Conservation (phyloP, 805 yeast species). For the Wickerhamomyces hampshirensis region DNA sequence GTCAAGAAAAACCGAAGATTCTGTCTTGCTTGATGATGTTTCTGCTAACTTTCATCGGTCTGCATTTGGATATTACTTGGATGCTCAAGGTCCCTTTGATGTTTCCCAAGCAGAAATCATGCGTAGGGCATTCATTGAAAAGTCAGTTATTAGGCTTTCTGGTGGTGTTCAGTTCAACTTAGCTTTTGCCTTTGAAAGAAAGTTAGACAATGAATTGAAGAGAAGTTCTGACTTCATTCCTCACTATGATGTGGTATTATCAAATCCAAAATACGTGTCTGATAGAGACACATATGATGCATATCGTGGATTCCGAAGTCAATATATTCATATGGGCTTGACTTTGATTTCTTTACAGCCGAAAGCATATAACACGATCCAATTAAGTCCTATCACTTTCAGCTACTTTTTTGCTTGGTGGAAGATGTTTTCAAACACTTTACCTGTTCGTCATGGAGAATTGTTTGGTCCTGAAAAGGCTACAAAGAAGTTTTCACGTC, state of each 20-base stretch:
- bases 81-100: conserved; percentile 19
- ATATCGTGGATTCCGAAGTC: conserved; percentile 72
- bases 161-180: conserved; percentile 59
- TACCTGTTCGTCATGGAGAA: conserved; percentile 74
- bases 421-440: conserved; percentile 72
- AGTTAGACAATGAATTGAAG: conserved; percentile 21
- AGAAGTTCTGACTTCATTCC: conserved; percentile 47
- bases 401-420: conserved; percentile 80
- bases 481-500: conserved; percentile 68
- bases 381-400: conserved; percentile 67
- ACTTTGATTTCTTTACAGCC: conserved; percentile 40
- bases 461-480: conserved; percentile 55
- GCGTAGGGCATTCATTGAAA: conserved; percentile 35
- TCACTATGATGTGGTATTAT: conserved; percentile 54
- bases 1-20: conserved; percentile 44
- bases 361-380: conserved; percentile 61
- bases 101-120: conserved; percentile 19
- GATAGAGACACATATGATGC: conserved; percentile 65
- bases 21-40: conserved; percentile 44
- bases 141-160: conserved; percentile 49
- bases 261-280: conserved; percentile 48
- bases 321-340: conserved; percentile 71
- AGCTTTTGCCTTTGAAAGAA: conserved; percentile 55
- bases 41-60: conserved; percentile 37
- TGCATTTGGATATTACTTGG: conserved; percentile 44